Base-by-base conservation (phyloP, 768 basidiomycete species). In the Rhizopogon vinicolor region DNA sequence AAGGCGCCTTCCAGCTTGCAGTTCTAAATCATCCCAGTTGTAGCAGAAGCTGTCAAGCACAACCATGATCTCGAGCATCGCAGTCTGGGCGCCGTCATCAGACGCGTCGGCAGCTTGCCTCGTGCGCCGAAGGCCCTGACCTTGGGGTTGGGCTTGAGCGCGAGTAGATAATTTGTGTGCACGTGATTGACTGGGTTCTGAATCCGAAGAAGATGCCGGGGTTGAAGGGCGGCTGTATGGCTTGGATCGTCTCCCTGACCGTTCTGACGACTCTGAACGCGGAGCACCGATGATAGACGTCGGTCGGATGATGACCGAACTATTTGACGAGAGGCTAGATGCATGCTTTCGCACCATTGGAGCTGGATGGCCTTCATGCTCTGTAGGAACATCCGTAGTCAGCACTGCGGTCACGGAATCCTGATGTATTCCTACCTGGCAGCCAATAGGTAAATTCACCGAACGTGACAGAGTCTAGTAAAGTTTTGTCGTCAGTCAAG, bases 371-470 rank as follows among this genome's bases (percentile, higher is more conserved):
- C 61, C 61, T 5, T 14, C 52, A 2, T 12, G 18, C 3, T 52
- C 69, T 66, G 51, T 19, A 16, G 16, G 22, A 13, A 13, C 3
- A 12, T 18, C 12, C 3, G 1, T 37, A 29, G 8, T 52, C 10
- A 52, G 44, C 14, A 33, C 19, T 29, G 43, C 39, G 39, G 29
- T 4, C 31, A 29, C 37, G 25, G 9, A 40, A 54, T 19, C 10
- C 5, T 29, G 14, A 1, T 22, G 19, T 9, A 40, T 12, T 63
- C 68, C 18, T 43, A 75, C 84, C 78, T 55, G 73, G 65, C 22
- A 78, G 70, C 74, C 76, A 81, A 62, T 86, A 91, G 35, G 79
- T 78, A 68, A 89, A 91, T 58, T 83, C 78, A 53, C 89, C 91
- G 68, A 89, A 87, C 13, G 80, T 79, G 53, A 85, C 77, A 0